Base-by-base conservation (phyloP, 768 basidiomycete genomes). In the Sutorius australiensis region DNA sequence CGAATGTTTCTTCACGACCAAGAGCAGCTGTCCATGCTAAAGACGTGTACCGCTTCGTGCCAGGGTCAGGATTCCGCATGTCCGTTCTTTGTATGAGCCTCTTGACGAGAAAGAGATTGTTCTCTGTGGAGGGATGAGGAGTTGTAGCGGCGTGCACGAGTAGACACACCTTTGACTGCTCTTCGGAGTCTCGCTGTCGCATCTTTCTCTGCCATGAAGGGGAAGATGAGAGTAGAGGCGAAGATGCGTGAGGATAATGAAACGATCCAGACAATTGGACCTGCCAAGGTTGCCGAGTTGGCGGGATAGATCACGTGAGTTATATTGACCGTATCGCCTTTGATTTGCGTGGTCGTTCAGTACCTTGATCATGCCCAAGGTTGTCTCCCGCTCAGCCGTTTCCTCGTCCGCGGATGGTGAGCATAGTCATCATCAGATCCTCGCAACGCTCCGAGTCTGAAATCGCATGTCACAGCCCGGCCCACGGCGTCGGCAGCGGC, bases 61-160 rank as follows among this genome's bases (percentile, higher is more conserved):
- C 79, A 11, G 86, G 77, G 72, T 98, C 95, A 9, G 92, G 84
- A 72, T 98, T 98, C 19, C 95, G 83, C 77, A 97, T 83, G 64
- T 97, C 93, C 9, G 87, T 87, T 61, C 87, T 75, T 69, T 89
- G 83, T 50, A 92, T 78, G 59, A 98, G 84, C 33, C 95, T 81
- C 73, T 85, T 89, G 64, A 97, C 91, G 56, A 95, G 83, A 61
- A 94, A 87, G 59, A 97, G 82, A 73, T 95, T 95, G 74, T 95
- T 95, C 74, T 95, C 95, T 98, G 66, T 34, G 51, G 39, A 60
- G 28, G 63, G 55, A 61, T 58, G 38, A 69, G 53, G 32, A 27
- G 39, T 7, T 32, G 55, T 24, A 27, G 46, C 13, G 32, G 49
- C 34, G 39, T 28, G 38, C 19, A 39, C 10, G 28, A 45, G 41